Base-by-base conservation (phyloP, 305 asterid species). In the Stenogyne calaminthoides region DNA sequence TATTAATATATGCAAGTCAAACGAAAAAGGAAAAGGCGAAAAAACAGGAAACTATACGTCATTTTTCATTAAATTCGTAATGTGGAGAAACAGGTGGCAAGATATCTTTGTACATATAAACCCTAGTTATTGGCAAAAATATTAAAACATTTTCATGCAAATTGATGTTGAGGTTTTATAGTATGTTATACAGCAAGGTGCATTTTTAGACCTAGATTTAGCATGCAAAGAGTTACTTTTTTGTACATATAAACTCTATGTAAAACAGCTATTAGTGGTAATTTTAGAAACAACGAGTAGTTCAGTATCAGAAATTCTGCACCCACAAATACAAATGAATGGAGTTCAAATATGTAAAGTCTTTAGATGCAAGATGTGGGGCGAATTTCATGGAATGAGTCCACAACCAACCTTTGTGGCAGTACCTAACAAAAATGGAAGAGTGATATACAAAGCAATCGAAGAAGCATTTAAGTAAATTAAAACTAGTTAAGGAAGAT, bases 1-100 rank as follows among this genome's bases (percentile, higher is more conserved):
- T 49, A 58, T 54, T 59, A 54, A 70, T 64, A 52, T 62, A 67
- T 25, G 66, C 72, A 54, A 25, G 40, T 63, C 32, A 63, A 37
- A 40, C 7, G n/a, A n/a, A n/a, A n/a, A n/a, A n/a, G n/a, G n/a
- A 1, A 39, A 29, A 57, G 55, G 20, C 20, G 5, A 47, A 47
- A 46, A 47, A 47, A 15, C 6, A 15, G 49, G 61, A 74, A 11
- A 51, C 18, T 36, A 34, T 20, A n/a, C 8, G 46, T 34, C 15
- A 18, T 19, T 55, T 55, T 19, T 10, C 14, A 55, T 5, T 55
- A 55, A 20, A 15, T 49, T 40, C 4, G n/a, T 8, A 1, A 40
- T 40, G 3, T 10, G 47, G n/a, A 40, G 14, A 40, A 40, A 40
- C 47, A 40, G 12, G 14, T 40, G 47, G 47, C 14, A 7, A 40